Percentiles rank a stretch among this genome's conserved stretches.
Conservation (phyloP, 2,329 filamentous ascomycete genomes). For the Arthrobotrys pseudoclavata region DNA sequence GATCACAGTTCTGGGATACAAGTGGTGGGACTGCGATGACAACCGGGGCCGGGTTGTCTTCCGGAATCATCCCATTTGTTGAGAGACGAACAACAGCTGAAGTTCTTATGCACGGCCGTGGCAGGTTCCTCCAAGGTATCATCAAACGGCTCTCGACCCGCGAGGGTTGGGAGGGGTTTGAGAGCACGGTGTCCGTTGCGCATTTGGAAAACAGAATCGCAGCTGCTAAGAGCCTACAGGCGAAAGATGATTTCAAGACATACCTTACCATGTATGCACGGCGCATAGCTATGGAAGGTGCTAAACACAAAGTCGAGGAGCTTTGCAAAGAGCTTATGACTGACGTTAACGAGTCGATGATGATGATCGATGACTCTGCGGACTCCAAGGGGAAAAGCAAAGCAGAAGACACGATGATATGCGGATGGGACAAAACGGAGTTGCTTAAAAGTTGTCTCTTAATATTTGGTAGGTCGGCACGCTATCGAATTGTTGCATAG, state of each 20-base stretch:
- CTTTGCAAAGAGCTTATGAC: constrained; percentile 85
- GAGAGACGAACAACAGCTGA: constrained; percentile 96
- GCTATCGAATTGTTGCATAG: neutral
- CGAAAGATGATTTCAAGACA: constrained; percentile 90
- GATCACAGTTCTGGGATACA: constrained; percentile 97
- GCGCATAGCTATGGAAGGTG: constrained; percentile 88
- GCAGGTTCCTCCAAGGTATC: constrained; percentile 89
- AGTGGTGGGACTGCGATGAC: constrained; percentile 78
- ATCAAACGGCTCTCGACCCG: constrained; percentile 89
- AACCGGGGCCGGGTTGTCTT: constrained; percentile 75
- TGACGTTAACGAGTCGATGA: constrained; percentile 72
- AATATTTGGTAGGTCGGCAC: constrained; percentile 80
- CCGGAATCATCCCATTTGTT: constrained; percentile 91
- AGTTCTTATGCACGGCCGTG: constrained; percentile 88
- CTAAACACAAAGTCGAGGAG: constrained; percentile 91
- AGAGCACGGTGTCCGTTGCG: constrained; percentile 90
- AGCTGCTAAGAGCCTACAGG: constrained; percentile 84
- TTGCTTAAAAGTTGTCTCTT: constrained; percentile 90
- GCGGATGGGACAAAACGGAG: constrained; percentile 90
- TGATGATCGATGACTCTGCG: constrained; percentile 68
- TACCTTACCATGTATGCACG: constrained; percentile 99
- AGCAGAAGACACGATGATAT: constrained; percentile 75
- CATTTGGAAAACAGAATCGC: constrained; percentile 96
- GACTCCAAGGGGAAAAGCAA: constrained; percentile 67
- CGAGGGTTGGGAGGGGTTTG: constrained; percentile 92